Percentiles rank a stretch among this genome's conserved stretches.
Evolutionary conservation across 2,329 filamentous ascomycete genomes (phyloP).

Genomic region (Monilinia laxa): DNA sequence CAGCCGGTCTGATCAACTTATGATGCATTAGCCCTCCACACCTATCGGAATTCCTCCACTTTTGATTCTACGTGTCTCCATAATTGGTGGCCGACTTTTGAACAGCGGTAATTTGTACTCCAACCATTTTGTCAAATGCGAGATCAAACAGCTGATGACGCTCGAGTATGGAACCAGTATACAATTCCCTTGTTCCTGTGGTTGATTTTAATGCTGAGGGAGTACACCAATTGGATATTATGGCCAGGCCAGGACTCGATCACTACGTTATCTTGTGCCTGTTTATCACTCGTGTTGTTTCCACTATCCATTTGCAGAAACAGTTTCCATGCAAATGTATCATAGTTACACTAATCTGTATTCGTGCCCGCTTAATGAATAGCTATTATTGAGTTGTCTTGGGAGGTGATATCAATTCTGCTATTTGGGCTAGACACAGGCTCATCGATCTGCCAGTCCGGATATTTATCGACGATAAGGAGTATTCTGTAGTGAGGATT

Average conservation of each 20-base stretch:
- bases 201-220: slow-evolving; percentile 27
- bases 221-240: slow-evolving; percentile 30
- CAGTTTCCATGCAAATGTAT: slow-evolving; percentile 43
- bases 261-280: slow-evolving; percentile 22
- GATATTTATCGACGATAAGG: slow-evolving; percentile 33
- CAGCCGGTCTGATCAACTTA: slow-evolving; percentile 32
- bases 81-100: slow-evolving; percentile 28
- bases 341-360: slow-evolving; percentile 29
- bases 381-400: slow-evolving; percentile 25
- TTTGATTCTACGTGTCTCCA: slow-evolving; percentile 38
- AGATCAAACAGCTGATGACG: slow-evolving; percentile 28
- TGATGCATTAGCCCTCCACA: slow-evolving; percentile 40
- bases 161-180: slow-evolving; percentile 25
- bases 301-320: slow-evolving; percentile 45
- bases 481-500: slow-evolving; percentile 26
- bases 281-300: slow-evolving; percentile 26
- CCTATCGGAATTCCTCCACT: slow-evolving; percentile 37
- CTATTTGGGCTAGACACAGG: slow-evolving; percentile 27
- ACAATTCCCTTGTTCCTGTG: slow-evolving; percentile 26
- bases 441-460: slow-evolving; percentile 26
- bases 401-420: slow-evolving; percentile 28
- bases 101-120: slow-evolving; percentile 33
- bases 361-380: slow-evolving; percentile 27
- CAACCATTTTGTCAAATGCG: slow-evolving; percentile 27
- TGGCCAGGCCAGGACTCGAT: slow-evolving; percentile 28